These are phyloP conservation scores for Aureobasidium musti DNA, from an alignment of 2,329 filamentous ascomycete species.

Conservation along the genomic window DNA sequence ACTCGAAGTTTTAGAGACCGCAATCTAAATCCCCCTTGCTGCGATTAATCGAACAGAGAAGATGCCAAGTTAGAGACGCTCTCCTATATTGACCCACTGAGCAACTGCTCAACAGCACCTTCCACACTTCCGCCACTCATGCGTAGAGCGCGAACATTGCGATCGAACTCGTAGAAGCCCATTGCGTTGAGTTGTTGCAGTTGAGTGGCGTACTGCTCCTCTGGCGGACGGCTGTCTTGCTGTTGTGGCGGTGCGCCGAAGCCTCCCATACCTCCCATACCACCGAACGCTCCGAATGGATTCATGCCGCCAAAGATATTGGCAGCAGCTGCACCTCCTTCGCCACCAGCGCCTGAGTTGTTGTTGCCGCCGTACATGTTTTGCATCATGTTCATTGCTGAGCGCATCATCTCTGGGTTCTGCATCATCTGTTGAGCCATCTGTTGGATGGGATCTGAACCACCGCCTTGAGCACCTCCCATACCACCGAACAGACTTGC, in stretches of 20 bases:
- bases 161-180: conserved; percentile 97
- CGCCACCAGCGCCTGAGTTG: conserved; percentile 40
- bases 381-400: conserved; percentile 58
- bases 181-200: conserved; percentile 94
- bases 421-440: conserved; percentile 55
- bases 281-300: conserved; percentile 46
- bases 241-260: conserved; percentile 51
- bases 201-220: conserved; percentile 90
- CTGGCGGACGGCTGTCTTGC: conserved; percentile 81
- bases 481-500: conserved; percentile 60
- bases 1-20: neutral
- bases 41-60: neutral
- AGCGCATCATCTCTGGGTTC: conserved; percentile 60
- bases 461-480: conserved; percentile 33
- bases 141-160: conserved; percentile 84
- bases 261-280: conserved; percentile 42
- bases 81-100: conserved; percentile 35
- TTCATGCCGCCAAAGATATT: conserved; percentile 51
- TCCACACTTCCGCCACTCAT: conserved; percentile 92
- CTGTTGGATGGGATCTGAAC: conserved; percentile 51
- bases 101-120: conserved; percentile 77
- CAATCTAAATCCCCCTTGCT: neutral
- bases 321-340: conserved; percentile 32
- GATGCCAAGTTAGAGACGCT: neutral
- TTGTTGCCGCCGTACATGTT: conserved; percentile 45